Evolutionary conservation across 2,329 filamentous ascomycete genomes (phyloP).

Genomic region (Alternaria infectoria): DNA sequence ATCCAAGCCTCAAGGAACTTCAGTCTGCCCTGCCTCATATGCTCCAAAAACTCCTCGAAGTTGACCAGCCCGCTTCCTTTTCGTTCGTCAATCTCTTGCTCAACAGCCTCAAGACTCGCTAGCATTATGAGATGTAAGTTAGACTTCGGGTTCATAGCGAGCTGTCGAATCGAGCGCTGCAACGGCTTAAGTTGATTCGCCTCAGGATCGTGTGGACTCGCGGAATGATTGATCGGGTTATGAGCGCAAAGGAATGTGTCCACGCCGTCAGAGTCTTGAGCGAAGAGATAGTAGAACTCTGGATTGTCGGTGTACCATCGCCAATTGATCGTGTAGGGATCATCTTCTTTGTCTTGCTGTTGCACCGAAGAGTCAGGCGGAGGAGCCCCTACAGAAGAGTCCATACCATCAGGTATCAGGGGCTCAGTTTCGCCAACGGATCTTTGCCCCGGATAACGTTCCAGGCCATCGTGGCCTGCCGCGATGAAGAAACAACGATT

Average conservation of each 20-base stretch:
- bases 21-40: slow-evolving; percentile 69
- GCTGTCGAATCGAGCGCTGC: slow-evolving; percentile 25
- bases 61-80: slow-evolving; percentile 81
- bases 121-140: slow-evolving; percentile 46
- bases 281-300: slow-evolving; percentile 16
- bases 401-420: not conserved
- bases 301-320: slow-evolving; percentile 25
- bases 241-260: not conserved
- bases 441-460: not conserved
- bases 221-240: slow-evolving; percentile 7
- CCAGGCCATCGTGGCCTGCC: not conserved
- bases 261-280: slow-evolving; percentile 1
- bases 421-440: not conserved
- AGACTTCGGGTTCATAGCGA: slow-evolving; percentile 23
- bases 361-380: not conserved
- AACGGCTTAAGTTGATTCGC: slow-evolving; percentile 19
- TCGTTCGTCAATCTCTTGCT: slow-evolving; percentile 70
- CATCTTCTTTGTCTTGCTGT: not conserved
- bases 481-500: slow-evolving; percentile 2
- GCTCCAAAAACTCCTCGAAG: slow-evolving; percentile 79
- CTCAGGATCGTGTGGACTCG: slow-evolving; percentile 20
- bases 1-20: slow-evolving; percentile 90
- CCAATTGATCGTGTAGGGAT: not conserved
- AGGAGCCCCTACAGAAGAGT: not conserved
- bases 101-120: slow-evolving; percentile 65